Conservation (phyloP, 2,329 filamentous ascomycete species). For the Daldinia eschscholtzii region DNA sequence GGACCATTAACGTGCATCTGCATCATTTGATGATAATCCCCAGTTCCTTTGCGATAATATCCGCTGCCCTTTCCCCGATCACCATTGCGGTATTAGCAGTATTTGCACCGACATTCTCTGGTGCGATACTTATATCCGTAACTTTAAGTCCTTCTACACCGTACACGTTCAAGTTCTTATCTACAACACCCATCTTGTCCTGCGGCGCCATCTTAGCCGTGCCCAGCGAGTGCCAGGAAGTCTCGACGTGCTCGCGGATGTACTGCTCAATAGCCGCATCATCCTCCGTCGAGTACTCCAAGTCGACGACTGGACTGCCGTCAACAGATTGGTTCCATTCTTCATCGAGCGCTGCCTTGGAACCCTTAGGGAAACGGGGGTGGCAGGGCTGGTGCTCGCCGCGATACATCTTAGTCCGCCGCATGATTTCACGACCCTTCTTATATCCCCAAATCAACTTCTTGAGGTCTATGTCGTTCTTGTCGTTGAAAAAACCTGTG, state of each 20-base stretch:
- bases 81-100: conserved; percentile 63
- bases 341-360: conserved; percentile 52
- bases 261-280: conserved; percentile 60
- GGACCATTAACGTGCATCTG: not conserved
- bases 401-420: conserved; percentile 65
- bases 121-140: conserved; percentile 53
- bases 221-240: conserved; percentile 59
- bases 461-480: conserved; percentile 64
- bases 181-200: conserved; percentile 58
- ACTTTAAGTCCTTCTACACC: conserved; percentile 58
- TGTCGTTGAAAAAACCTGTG: conserved; percentile 67
- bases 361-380: conserved; percentile 59
- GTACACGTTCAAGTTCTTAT: conserved; percentile 57
- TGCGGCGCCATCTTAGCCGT: conserved; percentile 59
- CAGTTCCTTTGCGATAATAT: conserved; percentile 57
- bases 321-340: conserved; percentile 17
- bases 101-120: conserved; percentile 58
- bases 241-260: conserved; percentile 55
- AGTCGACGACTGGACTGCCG: conserved; percentile 53
- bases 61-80: conserved; percentile 62
- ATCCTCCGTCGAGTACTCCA: conserved; percentile 62
- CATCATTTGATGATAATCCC: not conserved
- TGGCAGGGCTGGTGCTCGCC: conserved; percentile 57
- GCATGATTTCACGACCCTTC: conserved; percentile 70
- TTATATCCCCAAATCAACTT: conserved; percentile 75